Percentiles rank a stretch among this genome's conserved stretches.
These are phyloP conservation scores for Cladosporium sphaerospermum DNA, from an alignment of 2,329 filamentous ascomycete species.

Conservation along the genomic window DNA sequence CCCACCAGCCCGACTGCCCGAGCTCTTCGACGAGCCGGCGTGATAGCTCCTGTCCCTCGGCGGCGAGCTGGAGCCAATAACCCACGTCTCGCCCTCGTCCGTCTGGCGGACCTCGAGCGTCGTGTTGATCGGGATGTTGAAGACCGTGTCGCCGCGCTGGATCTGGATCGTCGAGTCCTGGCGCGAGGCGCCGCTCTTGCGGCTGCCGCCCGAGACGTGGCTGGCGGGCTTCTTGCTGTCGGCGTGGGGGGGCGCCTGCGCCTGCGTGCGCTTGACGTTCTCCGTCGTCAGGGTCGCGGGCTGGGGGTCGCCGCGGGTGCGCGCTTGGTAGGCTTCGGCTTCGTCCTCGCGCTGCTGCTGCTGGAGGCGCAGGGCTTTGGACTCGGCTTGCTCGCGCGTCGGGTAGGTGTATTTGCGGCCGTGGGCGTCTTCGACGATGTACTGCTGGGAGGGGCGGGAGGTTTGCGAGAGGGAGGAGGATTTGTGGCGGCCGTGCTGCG, in stretches of 20 bases:
- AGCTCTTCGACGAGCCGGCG: conserved; percentile 16
- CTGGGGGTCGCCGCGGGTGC: conserved; percentile 16
- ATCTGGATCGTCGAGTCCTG: conserved; percentile 22
- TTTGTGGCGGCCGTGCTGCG: conserved; percentile 25
- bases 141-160: conserved; percentile 20
- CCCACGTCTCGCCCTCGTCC: conserved; percentile 21
- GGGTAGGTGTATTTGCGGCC: conserved; percentile 23
- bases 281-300: conserved; percentile 23
- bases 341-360: conserved; percentile 16
- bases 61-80: conserved; percentile 19
- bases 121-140: conserved; percentile 25
- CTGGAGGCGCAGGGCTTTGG: conserved; percentile 13
- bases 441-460: conserved; percentile 18
- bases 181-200: conserved; percentile 19
- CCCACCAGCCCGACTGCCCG: conserved; percentile 19
- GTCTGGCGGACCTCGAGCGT: conserved; percentile 20
- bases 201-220: conserved; percentile 23
- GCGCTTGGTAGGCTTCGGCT: conserved; percentile 25
- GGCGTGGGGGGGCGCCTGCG: conserved; percentile 16
- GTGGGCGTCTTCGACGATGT: conserved; percentile 22
- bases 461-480: conserved; percentile 21
- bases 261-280: conserved; percentile 21
- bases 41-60: conserved; percentile 21
- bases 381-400: conserved; percentile 20
- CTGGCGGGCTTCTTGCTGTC: conserved; percentile 17